A percentile compares a stretch with the other conserved stretches of the same genome.
Evolutionary conservation across 2,329 filamentous ascomycete genomes (phyloP).

Genomic region (Mariannaea elegans): DNA sequence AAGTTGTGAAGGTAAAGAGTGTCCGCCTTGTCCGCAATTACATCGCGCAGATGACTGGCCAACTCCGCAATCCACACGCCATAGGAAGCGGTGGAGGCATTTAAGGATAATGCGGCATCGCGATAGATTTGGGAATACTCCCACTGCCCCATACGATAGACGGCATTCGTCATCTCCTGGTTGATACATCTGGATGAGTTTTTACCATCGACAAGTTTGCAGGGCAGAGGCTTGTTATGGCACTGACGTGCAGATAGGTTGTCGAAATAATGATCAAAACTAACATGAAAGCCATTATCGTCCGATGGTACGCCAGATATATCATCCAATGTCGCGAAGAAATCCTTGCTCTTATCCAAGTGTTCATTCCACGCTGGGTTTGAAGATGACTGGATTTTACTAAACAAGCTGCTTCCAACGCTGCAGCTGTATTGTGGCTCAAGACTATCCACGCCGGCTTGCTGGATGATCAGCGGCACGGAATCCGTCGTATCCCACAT

Average conservation of each 20-base stretch:
- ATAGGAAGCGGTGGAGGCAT: slow-evolving; percentile 67
- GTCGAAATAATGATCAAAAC: slow-evolving; percentile 85
- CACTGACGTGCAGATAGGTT: slow-evolving; percentile 83
- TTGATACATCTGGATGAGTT: slow-evolving; percentile 68
- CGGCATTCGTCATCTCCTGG: slow-evolving; percentile 69
- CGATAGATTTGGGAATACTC: slow-evolving; percentile 85
- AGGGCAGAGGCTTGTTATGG: slow-evolving; percentile 77
- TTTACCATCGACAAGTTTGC: slow-evolving; percentile 58
- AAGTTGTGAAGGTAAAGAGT: slow-evolving; percentile 76
- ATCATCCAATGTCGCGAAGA: slow-evolving; percentile 70
- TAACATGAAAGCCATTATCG: slow-evolving; percentile 72
- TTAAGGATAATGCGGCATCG: slow-evolving; percentile 68
- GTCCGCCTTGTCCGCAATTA: slow-evolving; percentile 50
- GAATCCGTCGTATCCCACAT: slow-evolving; percentile 65
- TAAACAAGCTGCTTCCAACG: slow-evolving; percentile 54
- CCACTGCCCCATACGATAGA: slow-evolving; percentile 81
- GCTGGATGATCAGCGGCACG: slow-evolving; percentile 58
- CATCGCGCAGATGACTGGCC: slow-evolving; percentile 68
- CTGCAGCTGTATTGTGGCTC: slow-evolving; percentile 77
- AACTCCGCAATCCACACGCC: slow-evolving; percentile 82
- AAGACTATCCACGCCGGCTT: slow-evolving; percentile 72
- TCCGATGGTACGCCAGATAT: slow-evolving; percentile 70
- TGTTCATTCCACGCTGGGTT: slow-evolving; percentile 70
- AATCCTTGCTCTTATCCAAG: slow-evolving; percentile 60
- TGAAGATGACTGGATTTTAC: slow-evolving; percentile 52